Evolutionary conservation across 257 asterid species (phyloP).

Genomic region (Solanum rostratum): DNA sequence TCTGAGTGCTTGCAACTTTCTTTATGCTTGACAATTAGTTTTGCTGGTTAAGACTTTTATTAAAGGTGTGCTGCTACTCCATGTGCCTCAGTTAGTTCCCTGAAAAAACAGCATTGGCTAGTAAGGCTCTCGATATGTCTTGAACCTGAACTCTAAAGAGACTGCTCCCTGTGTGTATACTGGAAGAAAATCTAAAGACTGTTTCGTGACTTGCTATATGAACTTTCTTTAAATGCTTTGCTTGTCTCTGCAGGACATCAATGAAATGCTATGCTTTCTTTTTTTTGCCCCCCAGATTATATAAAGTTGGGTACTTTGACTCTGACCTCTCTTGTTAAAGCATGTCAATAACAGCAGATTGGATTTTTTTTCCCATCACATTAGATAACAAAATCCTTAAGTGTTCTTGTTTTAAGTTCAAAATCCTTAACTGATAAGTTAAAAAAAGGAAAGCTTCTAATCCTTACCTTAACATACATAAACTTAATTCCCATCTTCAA

Average conservation of each 20-base stretch:
- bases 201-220: neutral
- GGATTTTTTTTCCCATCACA: conserved; percentile 7
- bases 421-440: neutral
- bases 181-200: neutral
- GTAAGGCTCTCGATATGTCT: neutral
- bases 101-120: neutral
- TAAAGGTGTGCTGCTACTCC: neutral
- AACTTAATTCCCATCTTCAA: conserved; percentile 45
- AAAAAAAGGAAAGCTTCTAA: neutral
- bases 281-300: neutral
- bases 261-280: neutral
- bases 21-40: neutral
- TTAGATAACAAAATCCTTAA: neutral
- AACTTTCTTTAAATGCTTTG: neutral
- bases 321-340: neutral
- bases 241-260: neutral
- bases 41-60: neutral
- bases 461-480: neutral
- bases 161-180: neutral
- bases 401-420: neutral
- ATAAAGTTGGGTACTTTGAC: neutral
- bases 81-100: neutral
- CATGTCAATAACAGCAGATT: neutral
- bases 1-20: neutral
- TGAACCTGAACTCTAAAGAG: neutral